Evolutionary conservation across 768 basidiomycete species (phyloP).

Genomic region (Obba rivulosa): DNA sequence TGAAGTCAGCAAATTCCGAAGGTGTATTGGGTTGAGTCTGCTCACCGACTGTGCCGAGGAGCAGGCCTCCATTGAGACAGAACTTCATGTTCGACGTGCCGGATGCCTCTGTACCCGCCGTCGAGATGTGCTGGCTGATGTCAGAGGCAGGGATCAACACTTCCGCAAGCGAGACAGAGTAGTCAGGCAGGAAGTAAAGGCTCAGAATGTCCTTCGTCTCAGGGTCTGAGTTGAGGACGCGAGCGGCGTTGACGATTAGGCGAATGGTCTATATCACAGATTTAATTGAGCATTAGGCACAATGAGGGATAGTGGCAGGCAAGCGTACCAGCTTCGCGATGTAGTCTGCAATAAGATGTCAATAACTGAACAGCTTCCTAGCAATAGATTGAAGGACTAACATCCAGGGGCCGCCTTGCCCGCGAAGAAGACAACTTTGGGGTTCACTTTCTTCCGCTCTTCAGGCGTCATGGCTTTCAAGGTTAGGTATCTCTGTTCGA

Average conservation of each 20-base stretch:
- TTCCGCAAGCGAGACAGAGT: slow-evolving; percentile 81
- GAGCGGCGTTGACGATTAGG: slow-evolving; percentile 88
- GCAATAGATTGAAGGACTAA: slow-evolving; percentile 29
- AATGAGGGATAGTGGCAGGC: too few species aligned
- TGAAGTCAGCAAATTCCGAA: neutral
- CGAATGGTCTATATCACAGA: slow-evolving; percentile 62
- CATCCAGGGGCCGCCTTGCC: slow-evolving; percentile 96
- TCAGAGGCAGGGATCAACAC: slow-evolving; percentile 89
- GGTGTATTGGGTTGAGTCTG: neutral
- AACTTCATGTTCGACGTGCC: slow-evolving; percentile 88
- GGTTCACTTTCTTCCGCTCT: slow-evolving; percentile 77
- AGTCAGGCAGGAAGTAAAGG: slow-evolving; percentile 95
- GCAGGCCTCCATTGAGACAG: slow-evolving; percentile 83
- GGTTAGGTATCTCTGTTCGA: slow-evolving; percentile 66
- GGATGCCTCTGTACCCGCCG: slow-evolving; percentile 90
- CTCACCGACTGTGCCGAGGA: slow-evolving; percentile 73
- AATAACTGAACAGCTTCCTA: slow-evolving; percentile 8
- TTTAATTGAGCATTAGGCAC: neutral
- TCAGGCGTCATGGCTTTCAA: slow-evolving; percentile 75
- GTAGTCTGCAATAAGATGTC: too few species aligned
- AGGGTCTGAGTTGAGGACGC: slow-evolving; percentile 74
- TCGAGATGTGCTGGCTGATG: slow-evolving; percentile 95
- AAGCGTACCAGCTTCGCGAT: slow-evolving; percentile 77
- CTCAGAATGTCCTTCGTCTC: slow-evolving; percentile 84
- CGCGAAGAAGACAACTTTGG: slow-evolving; percentile 93